phyloP scores from a whole-genome alignment of 305 asterid species.

The Fraxinus dipetala region DNA sequence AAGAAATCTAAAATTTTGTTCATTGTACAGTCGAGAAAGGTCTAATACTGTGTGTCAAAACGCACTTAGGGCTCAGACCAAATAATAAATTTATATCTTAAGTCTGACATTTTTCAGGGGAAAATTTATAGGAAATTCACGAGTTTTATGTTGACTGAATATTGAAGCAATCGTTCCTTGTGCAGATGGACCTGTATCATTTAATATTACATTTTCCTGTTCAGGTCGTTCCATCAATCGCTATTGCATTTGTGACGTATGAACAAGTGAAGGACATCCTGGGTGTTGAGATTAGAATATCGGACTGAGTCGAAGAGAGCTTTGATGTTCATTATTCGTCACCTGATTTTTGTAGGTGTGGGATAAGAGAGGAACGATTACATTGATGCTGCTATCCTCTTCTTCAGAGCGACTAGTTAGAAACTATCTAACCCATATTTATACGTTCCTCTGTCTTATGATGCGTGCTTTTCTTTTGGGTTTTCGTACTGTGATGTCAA shows the following conservation, averaged over 20 bases:
- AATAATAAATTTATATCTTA: background rate
- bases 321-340: conserved; percentile 16
- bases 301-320: conserved; percentile 51
- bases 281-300: conserved; percentile 78
- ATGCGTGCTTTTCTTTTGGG: conserved; percentile 23
- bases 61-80: background rate
- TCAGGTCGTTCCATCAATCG: conserved; percentile 92
- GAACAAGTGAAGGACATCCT: conserved; percentile 81
- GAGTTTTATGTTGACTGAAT: background rate
- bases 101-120: background rate
- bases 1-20: background rate
- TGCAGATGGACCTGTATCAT: conserved; percentile 10
- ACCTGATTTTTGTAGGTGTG: conserved; percentile 45
- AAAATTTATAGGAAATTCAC: background rate
- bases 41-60: background rate
- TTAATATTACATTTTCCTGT: conserved; percentile 16
- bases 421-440: conserved; percentile 23
- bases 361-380: conserved; percentile 29
- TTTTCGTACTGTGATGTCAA: background rate
- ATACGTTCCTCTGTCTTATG: conserved; percentile 21
- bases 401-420: conserved; percentile 21
- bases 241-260: conserved; percentile 85
- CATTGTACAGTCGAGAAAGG: background rate
- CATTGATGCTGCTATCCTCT: conserved; percentile 15
- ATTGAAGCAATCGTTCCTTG: background rate